A percentile compares a stretch with the other conserved stretches of the same genome.
These are phyloP conservation scores for Cyclocybe aegerita DNA, from an alignment of 768 basidiomycete species.

Conservation along the genomic window DNA sequence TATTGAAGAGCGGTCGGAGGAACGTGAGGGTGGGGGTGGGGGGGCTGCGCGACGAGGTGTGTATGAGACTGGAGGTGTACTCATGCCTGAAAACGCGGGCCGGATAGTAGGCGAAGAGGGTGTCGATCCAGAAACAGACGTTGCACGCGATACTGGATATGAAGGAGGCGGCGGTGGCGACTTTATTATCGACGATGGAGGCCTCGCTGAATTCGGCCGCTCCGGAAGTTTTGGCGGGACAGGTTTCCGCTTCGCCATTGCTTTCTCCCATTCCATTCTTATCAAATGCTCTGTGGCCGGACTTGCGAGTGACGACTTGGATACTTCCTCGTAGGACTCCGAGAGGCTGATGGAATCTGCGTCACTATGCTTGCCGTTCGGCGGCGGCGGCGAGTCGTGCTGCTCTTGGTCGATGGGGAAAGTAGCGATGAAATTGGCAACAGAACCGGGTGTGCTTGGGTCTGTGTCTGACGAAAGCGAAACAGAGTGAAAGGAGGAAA, in stretches of 20 bases:
- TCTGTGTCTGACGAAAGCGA: constrained; percentile 71
- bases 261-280: constrained; percentile 50
- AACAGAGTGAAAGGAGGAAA: constrained; percentile 83
- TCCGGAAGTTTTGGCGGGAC: constrained; percentile 49
- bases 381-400: background rate
- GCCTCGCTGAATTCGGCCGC: constrained; percentile 35
- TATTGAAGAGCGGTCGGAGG: constrained; percentile 66
- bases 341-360: constrained; percentile 56
- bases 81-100: constrained; percentile 30
- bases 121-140: constrained; percentile 24
- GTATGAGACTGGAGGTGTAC: constrained; percentile 35
- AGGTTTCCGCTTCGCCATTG: constrained; percentile 32
- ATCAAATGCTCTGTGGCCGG: constrained; percentile 44
- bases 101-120: constrained; percentile 29
- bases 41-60: constrained; percentile 41
- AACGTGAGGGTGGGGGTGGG: constrained; percentile 42
- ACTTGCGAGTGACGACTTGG: constrained; percentile 51
- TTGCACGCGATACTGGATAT: constrained; percentile 22
- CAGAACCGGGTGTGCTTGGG: constrained; percentile 40
- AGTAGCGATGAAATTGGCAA: constrained; percentile 42
- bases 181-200: constrained; percentile 20
- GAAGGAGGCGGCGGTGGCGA: constrained; percentile 33
- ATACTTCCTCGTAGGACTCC: constrained; percentile 74
- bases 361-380: constrained; percentile 30
- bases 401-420: constrained; percentile 44